Percentiles rank a stretch among this genome's conserved stretches.
These are phyloP conservation scores for Eucalyptus marginata DNA, from an alignment of 345 rosid genomes.

Conservation along the genomic window DNA sequence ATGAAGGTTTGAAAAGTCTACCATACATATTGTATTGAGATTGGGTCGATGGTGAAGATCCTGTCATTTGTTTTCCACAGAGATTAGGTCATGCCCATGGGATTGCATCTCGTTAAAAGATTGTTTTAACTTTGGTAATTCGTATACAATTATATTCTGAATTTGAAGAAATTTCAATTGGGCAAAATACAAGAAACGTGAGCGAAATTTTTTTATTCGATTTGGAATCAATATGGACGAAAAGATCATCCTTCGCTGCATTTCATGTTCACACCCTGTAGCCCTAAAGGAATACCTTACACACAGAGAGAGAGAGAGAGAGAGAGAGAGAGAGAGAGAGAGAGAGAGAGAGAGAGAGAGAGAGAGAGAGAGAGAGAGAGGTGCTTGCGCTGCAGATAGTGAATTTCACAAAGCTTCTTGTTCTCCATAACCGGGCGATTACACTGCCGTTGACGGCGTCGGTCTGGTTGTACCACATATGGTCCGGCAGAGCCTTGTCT, in stretches of 20 bases:
- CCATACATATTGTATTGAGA: neutral
- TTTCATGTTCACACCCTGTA: neutral
- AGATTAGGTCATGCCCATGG: neutral
- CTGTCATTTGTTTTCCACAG: neutral
- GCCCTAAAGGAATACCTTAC: neutral
- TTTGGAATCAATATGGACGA: neutral
- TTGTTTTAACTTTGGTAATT: neutral
- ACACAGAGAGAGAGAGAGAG: no score
- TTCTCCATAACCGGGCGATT: slow-evolving; percentile 54
- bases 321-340: no score
- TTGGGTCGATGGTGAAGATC: neutral
- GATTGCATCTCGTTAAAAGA: neutral
- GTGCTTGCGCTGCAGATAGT: slow-evolving; percentile 46
- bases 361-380: neutral
- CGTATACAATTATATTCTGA: neutral
- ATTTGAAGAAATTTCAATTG: neutral
- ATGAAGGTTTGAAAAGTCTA: neutral
- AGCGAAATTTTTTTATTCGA: neutral
- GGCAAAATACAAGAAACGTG: neutral
- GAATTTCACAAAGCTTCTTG: slow-evolving; percentile 74
- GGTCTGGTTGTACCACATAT: slow-evolving; percentile 72
- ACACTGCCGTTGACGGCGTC: slow-evolving; percentile 89
- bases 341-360: no score
- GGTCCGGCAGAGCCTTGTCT: slow-evolving; percentile 43
- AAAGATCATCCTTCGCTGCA: neutral